Percentiles rank a stretch among this genome's conserved stretches.
phyloP scores from a whole-genome alignment of 371 early-diverging fungal genomes.

The Mortierella sp. region DNA sequence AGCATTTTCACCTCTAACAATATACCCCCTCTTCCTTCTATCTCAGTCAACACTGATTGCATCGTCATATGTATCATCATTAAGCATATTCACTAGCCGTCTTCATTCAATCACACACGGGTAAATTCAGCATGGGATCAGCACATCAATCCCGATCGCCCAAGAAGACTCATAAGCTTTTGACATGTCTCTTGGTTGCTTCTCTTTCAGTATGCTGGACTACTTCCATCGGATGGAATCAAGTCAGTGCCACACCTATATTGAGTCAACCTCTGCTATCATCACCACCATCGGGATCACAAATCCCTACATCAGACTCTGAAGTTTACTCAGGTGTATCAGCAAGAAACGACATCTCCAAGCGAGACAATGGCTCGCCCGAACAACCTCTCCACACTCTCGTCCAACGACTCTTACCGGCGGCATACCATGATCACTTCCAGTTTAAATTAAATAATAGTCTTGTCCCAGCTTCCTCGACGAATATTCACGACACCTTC shows the following conservation, averaged over 20 bases:
- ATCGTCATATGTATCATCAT: too few relatives aligned
- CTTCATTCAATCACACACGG: too few relatives aligned
- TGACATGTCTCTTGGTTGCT: background rate
- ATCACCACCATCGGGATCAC: background rate
- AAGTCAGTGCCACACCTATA: conserved; percentile 2
- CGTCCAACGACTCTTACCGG: conserved; percentile 39
- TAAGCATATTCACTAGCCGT: too few relatives aligned
- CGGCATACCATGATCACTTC: conserved; percentile 34
- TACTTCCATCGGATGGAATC: background rate
- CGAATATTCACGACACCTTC: conserved; percentile 49
- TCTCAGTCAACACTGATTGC: too few relatives aligned
- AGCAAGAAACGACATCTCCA: background rate
- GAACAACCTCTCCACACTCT: conserved; percentile 26
- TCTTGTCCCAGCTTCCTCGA: conserved; percentile 27
- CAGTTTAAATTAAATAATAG: conserved; percentile 20
- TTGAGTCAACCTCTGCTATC: background rate
- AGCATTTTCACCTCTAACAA: too few relatives aligned
- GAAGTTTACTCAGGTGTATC: background rate
- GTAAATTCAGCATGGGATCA: background rate
- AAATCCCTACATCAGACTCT: background rate
- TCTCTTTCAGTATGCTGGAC: background rate
- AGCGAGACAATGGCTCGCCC: background rate
- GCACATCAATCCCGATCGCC: background rate
- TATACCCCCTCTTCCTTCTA: too few relatives aligned
- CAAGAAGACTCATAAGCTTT: background rate